phyloP scores from a whole-genome alignment of 495 filamentous ascomycete species.

The Peziza echinospora region DNA sequence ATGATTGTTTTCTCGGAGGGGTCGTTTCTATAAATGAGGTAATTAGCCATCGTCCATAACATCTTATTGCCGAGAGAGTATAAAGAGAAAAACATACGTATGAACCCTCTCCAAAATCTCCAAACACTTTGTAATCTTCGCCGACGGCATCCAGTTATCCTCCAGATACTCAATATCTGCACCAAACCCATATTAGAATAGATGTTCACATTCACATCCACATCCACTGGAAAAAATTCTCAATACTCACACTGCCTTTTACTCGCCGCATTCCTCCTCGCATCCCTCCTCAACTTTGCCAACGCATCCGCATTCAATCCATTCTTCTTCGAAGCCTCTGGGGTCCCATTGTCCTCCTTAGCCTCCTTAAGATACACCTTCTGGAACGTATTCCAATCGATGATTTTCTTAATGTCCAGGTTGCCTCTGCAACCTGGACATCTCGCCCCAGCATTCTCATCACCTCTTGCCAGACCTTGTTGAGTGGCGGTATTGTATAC shows the following conservation, averaged over 20 bases:
- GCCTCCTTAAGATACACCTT: constrained; percentile 44
- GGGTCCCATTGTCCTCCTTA: constrained; percentile 8
- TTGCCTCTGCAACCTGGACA: constrained; percentile 58
- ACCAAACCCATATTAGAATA: constrained; percentile 1
- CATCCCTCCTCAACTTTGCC: constrained; percentile 44
- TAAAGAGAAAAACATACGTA: too few relatives aligned
- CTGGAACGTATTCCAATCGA: constrained; percentile 51
- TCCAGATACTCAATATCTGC: constrained; percentile 41
- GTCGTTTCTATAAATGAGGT: constrained; percentile 11
- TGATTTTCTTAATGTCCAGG: constrained; percentile 44
- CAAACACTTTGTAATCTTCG: constrained; percentile 57
- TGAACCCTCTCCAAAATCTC: constrained; percentile 40
- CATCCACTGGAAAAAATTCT: neutral
- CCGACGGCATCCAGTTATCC: constrained; percentile 47
- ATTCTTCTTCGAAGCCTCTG: neutral
- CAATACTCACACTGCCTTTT: constrained; percentile 26
- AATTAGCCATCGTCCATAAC: too few relatives aligned
- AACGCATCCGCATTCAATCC: constrained; percentile 25
- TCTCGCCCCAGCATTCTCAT: constrained; percentile 35
- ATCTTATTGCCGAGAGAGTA: too few relatives aligned
- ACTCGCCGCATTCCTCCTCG: constrained; percentile 35
- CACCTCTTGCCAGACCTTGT: constrained; percentile 29
- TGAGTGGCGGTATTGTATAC: constrained; percentile 33
- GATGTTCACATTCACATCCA: too few relatives aligned
- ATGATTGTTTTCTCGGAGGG: constrained; percentile 58